Evolutionary conservation across 1,284 basidiomycete genomes (phyloP).

Genomic region (Lentinus polychrous): DNA sequence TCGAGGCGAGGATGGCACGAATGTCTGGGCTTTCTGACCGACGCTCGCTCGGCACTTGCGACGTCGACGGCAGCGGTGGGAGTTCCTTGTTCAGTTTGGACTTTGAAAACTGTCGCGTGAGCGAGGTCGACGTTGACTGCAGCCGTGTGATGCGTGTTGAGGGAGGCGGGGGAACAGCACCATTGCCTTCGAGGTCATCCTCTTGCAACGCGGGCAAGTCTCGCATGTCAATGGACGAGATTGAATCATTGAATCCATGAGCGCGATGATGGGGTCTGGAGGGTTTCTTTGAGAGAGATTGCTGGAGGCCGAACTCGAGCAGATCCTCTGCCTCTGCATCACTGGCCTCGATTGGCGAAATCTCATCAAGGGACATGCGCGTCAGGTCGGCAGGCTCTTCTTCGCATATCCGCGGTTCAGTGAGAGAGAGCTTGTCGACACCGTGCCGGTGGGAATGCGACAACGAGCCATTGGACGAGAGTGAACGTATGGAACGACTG

Average conservation of each 20-base stretch:
- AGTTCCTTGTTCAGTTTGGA: constrained; percentile 19
- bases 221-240: constrained; percentile 35
- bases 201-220: constrained; percentile 32
- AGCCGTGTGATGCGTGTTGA: background rate
- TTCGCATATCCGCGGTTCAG: constrained; percentile 22
- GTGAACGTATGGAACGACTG: constrained; percentile 23
- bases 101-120: constrained; percentile 2
- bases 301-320: constrained; percentile 15
- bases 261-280: constrained; percentile 6
- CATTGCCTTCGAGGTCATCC: constrained; percentile 19
- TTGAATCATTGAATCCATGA: constrained; percentile 19
- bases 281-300: constrained; percentile 5
- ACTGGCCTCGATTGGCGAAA: constrained; percentile 18
- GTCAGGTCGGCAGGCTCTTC: constrained; percentile 25
- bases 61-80: constrained; percentile 18
- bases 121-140: constrained; percentile 2
- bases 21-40: constrained; percentile 40
- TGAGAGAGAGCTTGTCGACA: constrained; percentile 16
- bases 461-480: constrained; percentile 23
- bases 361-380: constrained; percentile 22
- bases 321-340: constrained; percentile 22
- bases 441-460: constrained; percentile 11
- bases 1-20: constrained; percentile 34
- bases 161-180: background rate
- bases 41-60: constrained; percentile 13